Base-by-base conservation (phyloP, 2,329 filamentous ascomycete species). In the Botryotinia narcissicola region DNA sequence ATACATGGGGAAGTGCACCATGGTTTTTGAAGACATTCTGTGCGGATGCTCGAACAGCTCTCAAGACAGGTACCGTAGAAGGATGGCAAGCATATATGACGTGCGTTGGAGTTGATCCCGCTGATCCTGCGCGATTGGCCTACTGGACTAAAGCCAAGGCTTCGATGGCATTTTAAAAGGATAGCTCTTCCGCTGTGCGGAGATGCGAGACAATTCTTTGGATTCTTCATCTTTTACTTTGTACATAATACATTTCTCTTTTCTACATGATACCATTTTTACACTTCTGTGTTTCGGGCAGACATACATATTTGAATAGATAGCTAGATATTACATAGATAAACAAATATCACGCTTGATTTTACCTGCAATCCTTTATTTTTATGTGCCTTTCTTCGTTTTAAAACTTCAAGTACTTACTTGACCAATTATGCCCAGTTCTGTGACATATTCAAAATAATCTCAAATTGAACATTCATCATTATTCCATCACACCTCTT, bases 11-110 rank as follows among this genome's bases (percentile, higher is more conserved):
- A 0, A 86, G 84, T 22, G 90, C 86, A 3, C 86, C 88, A 12
- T 92, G 90, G 90, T 92, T 87, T 78, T 79, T 90, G 68, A 85
- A 80, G 20, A 87, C 84, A 0, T 83, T 90, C 79, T 92, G 90
- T 79, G 77, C 78, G 0, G 77, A 78, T n/a, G 82, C 87, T 40
- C 81, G 85, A 70, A 59, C 78, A 4, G 83, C 81, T 4, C 79
- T 91, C 71, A 82, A 78, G 63, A 74, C 76, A 22, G 79, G 85
- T 0, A 84, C 83, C 0, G 78, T 85, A 77, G 81, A 80, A 0
- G 89, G 87, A 0, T 91, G 85, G 83, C 75, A 83, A 73, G 81
- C 78, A 35, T 91, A 89, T 80, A 80, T 91, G 75, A 76, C 79
- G 2, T 91, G 89, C 81, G 83, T 91, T 59, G 83, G 83, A 0